phyloP scores from a whole-genome alignment of 148 eudicot species.

The Amaranthus hypochondriacus region DNA sequence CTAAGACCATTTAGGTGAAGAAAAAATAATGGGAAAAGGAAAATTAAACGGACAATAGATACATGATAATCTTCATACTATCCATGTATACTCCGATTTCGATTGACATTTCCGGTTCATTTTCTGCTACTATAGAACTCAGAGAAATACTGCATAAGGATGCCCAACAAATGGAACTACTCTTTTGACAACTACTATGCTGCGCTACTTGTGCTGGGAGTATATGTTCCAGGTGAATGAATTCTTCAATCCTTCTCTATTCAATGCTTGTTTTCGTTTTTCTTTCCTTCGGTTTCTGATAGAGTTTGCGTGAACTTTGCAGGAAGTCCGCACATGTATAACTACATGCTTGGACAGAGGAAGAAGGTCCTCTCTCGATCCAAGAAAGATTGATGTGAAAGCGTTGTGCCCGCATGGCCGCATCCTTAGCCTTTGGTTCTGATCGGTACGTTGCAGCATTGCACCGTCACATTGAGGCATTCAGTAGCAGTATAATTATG shows the following conservation, averaged over 20 bases:
- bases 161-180: slow-evolving; percentile 95
- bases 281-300: neutral
- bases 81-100: neutral
- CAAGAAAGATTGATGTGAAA: slow-evolving; percentile 47
- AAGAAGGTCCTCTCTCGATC: slow-evolving; percentile 80
- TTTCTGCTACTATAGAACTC: slow-evolving; percentile 45
- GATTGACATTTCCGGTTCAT: neutral
- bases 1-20: too few species aligned
- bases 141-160: slow-evolving; percentile 60
- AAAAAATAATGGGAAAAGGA: too few species aligned
- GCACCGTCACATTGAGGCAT: neutral
- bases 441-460: neutral
- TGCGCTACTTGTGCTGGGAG: slow-evolving; percentile 50
- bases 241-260: neutral
- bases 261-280: neutral
- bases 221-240: slow-evolving; percentile 68
- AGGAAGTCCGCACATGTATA: slow-evolving; percentile 90
- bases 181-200: slow-evolving; percentile 73
- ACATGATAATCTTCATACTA: too few species aligned
- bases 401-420: neutral
- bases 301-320: slow-evolving; percentile 25
- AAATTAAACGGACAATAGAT: too few species aligned
- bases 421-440: neutral
- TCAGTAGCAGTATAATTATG: neutral
- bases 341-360: slow-evolving; percentile 90